phyloP scores from a whole-genome alignment of 345 rosid species.

The Sapria himalayana region DNA sequence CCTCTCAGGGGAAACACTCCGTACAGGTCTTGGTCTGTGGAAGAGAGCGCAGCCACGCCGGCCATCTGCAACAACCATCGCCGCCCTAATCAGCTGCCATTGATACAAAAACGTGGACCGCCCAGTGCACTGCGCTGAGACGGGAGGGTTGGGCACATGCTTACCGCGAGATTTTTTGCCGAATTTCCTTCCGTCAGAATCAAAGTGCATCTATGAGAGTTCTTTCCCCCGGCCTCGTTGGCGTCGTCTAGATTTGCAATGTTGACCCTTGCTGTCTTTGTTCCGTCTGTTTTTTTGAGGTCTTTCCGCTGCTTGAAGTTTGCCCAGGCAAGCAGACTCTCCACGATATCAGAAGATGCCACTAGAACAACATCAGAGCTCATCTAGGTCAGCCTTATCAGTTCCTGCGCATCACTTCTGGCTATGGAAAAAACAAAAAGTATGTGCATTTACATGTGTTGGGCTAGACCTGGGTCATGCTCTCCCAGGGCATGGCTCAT shows the following conservation, averaged over 20 bases:
- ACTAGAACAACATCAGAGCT: constrained; percentile 27
- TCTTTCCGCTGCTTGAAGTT: constrained; percentile 68
- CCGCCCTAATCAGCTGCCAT: too few species aligned
- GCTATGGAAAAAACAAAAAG: too few species aligned
- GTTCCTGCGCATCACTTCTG: neutral
- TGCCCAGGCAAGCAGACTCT: constrained; percentile 77
- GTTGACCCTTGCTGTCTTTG: constrained; percentile 36
- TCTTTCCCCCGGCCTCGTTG: constrained; percentile 67
- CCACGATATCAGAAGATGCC: constrained; percentile 61
- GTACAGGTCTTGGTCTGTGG: constrained; percentile 36
- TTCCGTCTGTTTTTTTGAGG: constrained; percentile 78
- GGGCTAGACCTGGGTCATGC: too few species aligned
- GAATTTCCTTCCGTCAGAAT: constrained; percentile 99
- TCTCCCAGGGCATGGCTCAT: too few species aligned
- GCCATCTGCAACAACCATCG: constrained; percentile 44
- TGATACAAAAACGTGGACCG: too few species aligned
- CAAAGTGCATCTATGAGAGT: constrained; percentile 59
- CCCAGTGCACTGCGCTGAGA: too few species aligned
- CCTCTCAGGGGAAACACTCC: constrained; percentile 96
- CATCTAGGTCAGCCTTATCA: neutral
- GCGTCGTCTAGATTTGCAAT: constrained; percentile 85
- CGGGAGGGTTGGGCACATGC: too few species aligned
- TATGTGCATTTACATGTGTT: too few species aligned
- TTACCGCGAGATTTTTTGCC: constrained; percentile 87
- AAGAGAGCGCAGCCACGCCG: constrained; percentile 29